Percentiles rank a stretch among this genome's conserved stretches.
These are phyloP conservation scores for Microthlaspi erraticum DNA, from an alignment of 345 rosid species.

Conservation along the genomic window DNA sequence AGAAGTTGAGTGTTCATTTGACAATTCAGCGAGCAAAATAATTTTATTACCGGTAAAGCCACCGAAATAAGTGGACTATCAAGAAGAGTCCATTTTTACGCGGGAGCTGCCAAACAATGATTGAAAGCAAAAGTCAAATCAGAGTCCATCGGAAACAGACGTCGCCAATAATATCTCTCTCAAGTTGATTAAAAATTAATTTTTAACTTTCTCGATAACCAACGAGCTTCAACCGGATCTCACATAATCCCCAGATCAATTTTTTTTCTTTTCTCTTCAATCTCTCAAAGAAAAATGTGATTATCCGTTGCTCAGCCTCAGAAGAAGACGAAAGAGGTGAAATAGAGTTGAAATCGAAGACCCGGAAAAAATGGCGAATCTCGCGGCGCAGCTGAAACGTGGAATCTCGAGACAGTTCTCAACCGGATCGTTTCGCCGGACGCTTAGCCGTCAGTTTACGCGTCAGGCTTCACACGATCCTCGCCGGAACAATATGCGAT, in stretches of 20 bases:
- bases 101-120: slow-evolving; percentile 40
- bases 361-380: slow-evolving; percentile 49
- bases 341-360: slow-evolving; percentile 13
- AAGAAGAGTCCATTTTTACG: slow-evolving; percentile 30
- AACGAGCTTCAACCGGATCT: slow-evolving; percentile 32
- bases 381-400: slow-evolving; percentile 62
- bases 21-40: neutral
- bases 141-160: slow-evolving; percentile 31
- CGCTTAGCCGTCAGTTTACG: slow-evolving; percentile 61
- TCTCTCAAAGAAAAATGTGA: slow-evolving; percentile 36
- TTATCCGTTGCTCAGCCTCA: slow-evolving; percentile 20
- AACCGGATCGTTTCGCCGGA: slow-evolving; percentile 66
- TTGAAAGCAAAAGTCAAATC: slow-evolving; percentile 41
- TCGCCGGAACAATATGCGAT: slow-evolving; percentile 66
- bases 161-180: slow-evolving; percentile 28
- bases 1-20: neutral
- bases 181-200: neutral
- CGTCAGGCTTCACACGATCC: slow-evolving; percentile 80
- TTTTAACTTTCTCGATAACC: slow-evolving; percentile 15
- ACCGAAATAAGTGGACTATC: slow-evolving; percentile 27
- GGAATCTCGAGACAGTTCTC: slow-evolving; percentile 86
- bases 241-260: slow-evolving; percentile 35
- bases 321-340: slow-evolving; percentile 30
- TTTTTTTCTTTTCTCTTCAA: neutral
- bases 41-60: slow-evolving; percentile 18